Percentiles rank a stretch among this genome's conserved stretches.
Conservation (phyloP, 441 rosid species). For the Metrosideros polymorpha region DNA sequence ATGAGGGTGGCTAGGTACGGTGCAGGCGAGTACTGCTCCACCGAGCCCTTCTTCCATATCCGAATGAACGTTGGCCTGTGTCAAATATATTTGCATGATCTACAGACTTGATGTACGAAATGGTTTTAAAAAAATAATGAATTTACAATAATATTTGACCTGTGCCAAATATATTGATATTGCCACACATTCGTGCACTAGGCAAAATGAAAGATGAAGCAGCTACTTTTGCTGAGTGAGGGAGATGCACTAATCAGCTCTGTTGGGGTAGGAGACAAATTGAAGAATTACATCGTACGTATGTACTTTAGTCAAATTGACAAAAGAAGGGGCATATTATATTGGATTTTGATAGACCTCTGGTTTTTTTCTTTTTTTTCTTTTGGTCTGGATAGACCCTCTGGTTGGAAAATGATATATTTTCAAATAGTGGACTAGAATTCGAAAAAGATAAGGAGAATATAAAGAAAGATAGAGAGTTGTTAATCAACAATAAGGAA, state of each 20-base stretch:
- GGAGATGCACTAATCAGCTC: background rate
- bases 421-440: background rate
- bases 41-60: slow-evolving; percentile 64
- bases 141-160: too few species aligned
- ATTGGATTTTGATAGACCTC: background rate
- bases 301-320: background rate
- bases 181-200: background rate
- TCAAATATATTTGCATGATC: background rate
- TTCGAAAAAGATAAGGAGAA: background rate
- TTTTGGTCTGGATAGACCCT: too few species aligned
- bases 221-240: background rate
- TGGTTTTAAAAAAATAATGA: background rate
- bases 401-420: background rate
- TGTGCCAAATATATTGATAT: background rate
- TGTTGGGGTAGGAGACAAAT: background rate
- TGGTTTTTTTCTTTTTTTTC: too few species aligned
- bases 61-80: slow-evolving; percentile 70
- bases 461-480: background rate
- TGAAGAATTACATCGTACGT: background rate
- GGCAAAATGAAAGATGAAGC: background rate
- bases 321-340: background rate
- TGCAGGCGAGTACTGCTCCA: slow-evolving; percentile 64
- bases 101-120: background rate
- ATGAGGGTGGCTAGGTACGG: slow-evolving; percentile 77
- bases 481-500: background rate